Base-by-base conservation (phyloP, 2,329 filamentous ascomycete genomes). In the Colletotrichum australisinense region DNA sequence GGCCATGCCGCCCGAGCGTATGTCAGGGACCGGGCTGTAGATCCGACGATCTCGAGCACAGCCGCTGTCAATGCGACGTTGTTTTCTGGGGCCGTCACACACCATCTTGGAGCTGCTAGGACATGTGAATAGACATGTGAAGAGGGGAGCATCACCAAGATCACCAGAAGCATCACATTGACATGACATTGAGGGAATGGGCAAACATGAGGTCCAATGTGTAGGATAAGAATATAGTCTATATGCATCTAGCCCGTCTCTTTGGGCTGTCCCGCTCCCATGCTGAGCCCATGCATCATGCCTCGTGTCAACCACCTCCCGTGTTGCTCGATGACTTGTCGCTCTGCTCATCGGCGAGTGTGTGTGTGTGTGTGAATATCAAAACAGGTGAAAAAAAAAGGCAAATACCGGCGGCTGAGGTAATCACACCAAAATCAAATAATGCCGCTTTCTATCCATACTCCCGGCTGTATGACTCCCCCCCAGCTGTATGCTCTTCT, bases 231-330 rank as follows among this genome's bases (percentile, higher is more conserved):
- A 72, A 56, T 11, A 49, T 11, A 56, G 70, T 73, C 70, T 73
- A 73, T 73, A 70, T 65, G 70, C 67, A 73, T 70, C 55, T 65
- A 60, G 55, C 67, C 60, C 67, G 26, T 73, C 63, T 73, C 70
- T 58, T 52, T 56, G 70, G 67, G 66, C 70, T 67, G 56, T 65
- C 46, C 67, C 67, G 67, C 70, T 73, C 35, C 53, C 35, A 64
- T 69, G 69, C 69, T 64, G 66, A 53, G 58, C 8, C 63, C 59
- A 69, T 73, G 60, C 70, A 65, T 73, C 67, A 70, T 70, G 70
- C 70, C 67, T 73, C 60, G 46, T 70, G 49, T 64, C 22, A 63
- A 70, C 59, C 28, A n/a, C 42, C 16, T 42, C 46, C 35, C 58
- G n/a, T 49, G 42, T 35, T 30, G 55, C 59, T 70, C 55, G 67